These are phyloP conservation scores for Microcyclosporella mali DNA, from an alignment of 2,329 filamentous ascomycete genomes.

Conservation along the genomic window DNA sequence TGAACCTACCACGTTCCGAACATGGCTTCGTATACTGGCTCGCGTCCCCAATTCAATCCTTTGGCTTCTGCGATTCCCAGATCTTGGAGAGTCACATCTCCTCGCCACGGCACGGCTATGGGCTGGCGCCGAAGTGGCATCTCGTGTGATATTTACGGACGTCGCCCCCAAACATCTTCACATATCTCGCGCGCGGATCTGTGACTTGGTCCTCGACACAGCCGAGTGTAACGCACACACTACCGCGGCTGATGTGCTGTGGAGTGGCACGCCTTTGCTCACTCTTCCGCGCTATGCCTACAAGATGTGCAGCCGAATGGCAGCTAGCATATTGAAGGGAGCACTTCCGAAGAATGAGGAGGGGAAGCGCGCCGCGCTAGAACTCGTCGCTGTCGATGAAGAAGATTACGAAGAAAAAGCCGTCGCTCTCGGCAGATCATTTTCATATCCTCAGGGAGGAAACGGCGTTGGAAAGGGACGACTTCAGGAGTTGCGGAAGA, in stretches of 20 bases:
- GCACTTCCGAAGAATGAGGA: slow-evolving; percentile 67
- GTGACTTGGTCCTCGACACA: slow-evolving; percentile 93
- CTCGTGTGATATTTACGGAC: slow-evolving; percentile 87
- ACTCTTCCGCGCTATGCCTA: slow-evolving; percentile 88
- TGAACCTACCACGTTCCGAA: slow-evolving; percentile 91
- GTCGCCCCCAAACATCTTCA: slow-evolving; percentile 93
- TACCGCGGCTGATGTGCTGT: slow-evolving; percentile 90
- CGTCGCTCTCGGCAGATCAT: slow-evolving; percentile 57
- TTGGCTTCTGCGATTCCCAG: slow-evolving; percentile 95
- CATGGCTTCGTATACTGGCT: slow-evolving; percentile 86
- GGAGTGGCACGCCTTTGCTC: slow-evolving; percentile 89
- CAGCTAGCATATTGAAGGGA: slow-evolving; percentile 85
- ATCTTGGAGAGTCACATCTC: slow-evolving; percentile 82
- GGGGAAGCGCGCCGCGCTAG: slow-evolving; percentile 61
- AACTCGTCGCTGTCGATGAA: slow-evolving; percentile 73
- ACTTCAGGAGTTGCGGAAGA: slow-evolving; percentile 68
- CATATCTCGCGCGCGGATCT: slow-evolving; percentile 83
- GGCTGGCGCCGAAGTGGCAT: slow-evolving; percentile 79
- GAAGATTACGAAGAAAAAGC: slow-evolving; percentile 78
- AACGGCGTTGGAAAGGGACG: slow-evolving; percentile 49
- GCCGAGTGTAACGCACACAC: slow-evolving; percentile 98
- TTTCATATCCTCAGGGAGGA: slow-evolving; percentile 51
- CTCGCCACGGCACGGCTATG: slow-evolving; percentile 72
- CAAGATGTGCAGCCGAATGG: slow-evolving; percentile 99
- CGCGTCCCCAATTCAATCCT: slow-evolving; percentile 80